Conservation (phyloP, 2,329 filamentous ascomycete species). For the Eutypella sp. region DNA sequence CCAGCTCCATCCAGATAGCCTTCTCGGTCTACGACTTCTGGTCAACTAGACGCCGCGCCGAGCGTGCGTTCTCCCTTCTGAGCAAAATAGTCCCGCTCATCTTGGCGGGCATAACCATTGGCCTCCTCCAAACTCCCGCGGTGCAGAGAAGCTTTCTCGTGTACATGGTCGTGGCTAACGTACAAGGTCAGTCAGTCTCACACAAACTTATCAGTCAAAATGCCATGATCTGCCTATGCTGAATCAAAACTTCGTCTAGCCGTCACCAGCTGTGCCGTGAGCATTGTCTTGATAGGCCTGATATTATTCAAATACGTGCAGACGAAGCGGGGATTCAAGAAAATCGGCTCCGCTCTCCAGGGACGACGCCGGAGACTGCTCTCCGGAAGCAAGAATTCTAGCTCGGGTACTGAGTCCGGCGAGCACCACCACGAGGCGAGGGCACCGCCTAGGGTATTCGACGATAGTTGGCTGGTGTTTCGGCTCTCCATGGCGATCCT, state of each 20-base stretch:
- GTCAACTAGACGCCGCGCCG: constrained; percentile 4
- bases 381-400: constrained; percentile 2
- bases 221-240: not conserved
- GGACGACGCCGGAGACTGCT: constrained; percentile 8
- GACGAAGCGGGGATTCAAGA: constrained; percentile 12
- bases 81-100: constrained; percentile 13
- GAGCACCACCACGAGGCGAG: constrained; percentile 4
- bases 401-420: constrained; percentile 2
- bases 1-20: constrained; percentile 14
- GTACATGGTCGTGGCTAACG: constrained; percentile 18
- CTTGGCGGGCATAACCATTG: constrained; percentile 13
- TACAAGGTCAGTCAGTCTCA: constrained; percentile 12
- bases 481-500: constrained; percentile 16
- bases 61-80: constrained; percentile 5
- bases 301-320: constrained; percentile 13
- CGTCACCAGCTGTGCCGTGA: constrained; percentile 10
- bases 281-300: constrained; percentile 12
- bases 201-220: no score
- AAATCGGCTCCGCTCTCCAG: constrained; percentile 1
- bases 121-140: constrained; percentile 13
- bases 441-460: constrained; percentile 10
- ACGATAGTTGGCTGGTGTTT: constrained; percentile 17
- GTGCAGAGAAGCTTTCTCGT: constrained; percentile 16
- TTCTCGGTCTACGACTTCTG: constrained; percentile 12
- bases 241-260: constrained; percentile 8